Base-by-base conservation (phyloP, 371 early-diverging fungal species). In the Cokeromyces recurvatus region DNA sequence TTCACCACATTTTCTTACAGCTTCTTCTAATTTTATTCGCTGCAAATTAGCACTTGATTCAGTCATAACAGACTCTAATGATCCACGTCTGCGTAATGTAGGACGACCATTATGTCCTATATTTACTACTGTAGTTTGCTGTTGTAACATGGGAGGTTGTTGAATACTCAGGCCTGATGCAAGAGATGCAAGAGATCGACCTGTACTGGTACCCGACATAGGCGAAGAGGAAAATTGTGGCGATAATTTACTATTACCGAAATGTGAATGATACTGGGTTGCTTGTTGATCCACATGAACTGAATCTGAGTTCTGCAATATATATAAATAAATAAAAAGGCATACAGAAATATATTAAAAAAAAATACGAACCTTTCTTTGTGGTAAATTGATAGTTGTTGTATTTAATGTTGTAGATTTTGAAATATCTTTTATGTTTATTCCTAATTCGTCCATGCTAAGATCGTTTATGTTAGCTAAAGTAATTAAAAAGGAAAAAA, bases 1-100 rank as follows among this genome's bases (percentile, higher is more conserved):
- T 32, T 66, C 59, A 25, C 71, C 71, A 29, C 67, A 58, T 15
- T 51, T 50, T 21, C 57, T 38, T 5, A 78, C 74, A 17, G 72
- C 75, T 6, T 65, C 59, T 29, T 54, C 46, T 44, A 78, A 51
- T 46, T 66, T 71, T 32, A 67, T 54, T 8, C 65, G 57, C 50
- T 78, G 66, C 7, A 64, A 19, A 25, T 61, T 51, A 1, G 67
- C 55, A 29, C 71, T 71, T 2, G 61, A 53, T 46, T 68, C 75
- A 3, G 75, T 74, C 65, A 74, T 68, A 19, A 71, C 69, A 4
- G 70, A 69, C 46, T 74, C 75, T 2, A 68, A 38, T 0, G 75
- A 74, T 3, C 67, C 69, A 41, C 60, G 55, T 41, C 75, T 55
- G 15, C 75, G 53, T 24, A 71, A 52, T 1, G 67, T 68, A 1